Conservation (phyloP, 805 yeast genomes). For the Ascoidea rubescens region DNA sequence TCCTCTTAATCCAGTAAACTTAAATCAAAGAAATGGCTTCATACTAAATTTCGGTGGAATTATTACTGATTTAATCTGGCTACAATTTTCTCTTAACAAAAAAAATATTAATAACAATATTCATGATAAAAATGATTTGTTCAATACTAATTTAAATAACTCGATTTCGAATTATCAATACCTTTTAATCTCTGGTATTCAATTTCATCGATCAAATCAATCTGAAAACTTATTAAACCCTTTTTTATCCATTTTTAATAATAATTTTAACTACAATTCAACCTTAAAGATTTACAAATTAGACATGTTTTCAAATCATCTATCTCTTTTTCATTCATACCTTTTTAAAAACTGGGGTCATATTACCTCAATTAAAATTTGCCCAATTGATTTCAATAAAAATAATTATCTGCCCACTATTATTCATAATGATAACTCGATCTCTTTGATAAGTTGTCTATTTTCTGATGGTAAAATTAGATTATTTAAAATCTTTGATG, state of each 20-base stretch:
- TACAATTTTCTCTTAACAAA: background rate
- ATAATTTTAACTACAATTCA: background rate
- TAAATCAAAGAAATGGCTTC: background rate
- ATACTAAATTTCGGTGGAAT: background rate
- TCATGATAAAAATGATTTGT: too few species aligned
- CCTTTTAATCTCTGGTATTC: background rate
- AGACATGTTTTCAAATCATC: background rate
- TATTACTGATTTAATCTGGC: background rate
- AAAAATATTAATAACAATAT: too few species aligned
- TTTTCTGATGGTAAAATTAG: constrained; percentile 4
- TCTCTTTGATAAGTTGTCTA: constrained; percentile 1
- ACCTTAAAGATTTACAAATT: constrained; percentile 2
- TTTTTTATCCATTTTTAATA: background rate
- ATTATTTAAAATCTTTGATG: constrained; percentile 2
- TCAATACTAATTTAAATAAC: too few species aligned
- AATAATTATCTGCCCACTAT: background rate
- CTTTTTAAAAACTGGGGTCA: constrained; percentile 2
- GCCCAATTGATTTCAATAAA: background rate
- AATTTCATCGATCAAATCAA: background rate
- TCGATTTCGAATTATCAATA: background rate
- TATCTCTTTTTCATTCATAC: background rate
- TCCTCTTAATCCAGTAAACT: background rate
- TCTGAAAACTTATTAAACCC: background rate
- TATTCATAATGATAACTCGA: background rate
- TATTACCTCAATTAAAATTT: background rate